phyloP scores from a whole-genome alignment of 2,329 filamentous ascomycete species.

The Colletotrichum australisinense region DNA sequence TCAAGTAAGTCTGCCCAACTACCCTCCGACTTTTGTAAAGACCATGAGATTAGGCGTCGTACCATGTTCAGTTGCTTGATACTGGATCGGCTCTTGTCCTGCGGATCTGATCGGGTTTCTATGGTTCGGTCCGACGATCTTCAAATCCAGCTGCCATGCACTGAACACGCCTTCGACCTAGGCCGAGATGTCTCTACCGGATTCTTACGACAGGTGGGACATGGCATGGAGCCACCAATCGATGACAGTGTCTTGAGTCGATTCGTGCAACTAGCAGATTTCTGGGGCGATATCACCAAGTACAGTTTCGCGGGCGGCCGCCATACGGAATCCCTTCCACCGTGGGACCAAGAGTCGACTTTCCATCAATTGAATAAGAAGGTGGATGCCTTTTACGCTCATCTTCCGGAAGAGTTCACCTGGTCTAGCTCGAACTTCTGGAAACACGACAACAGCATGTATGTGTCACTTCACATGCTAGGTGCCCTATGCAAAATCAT shows the following conservation, averaged over 20 bases:
- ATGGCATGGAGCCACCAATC: slow-evolving; percentile 36
- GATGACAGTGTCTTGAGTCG: slow-evolving; percentile 62
- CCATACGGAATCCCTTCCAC: slow-evolving; percentile 59
- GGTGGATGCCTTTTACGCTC: slow-evolving; percentile 63
- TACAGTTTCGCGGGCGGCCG: slow-evolving; percentile 66
- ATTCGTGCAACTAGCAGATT: slow-evolving; percentile 68
- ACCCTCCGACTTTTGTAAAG: slow-evolving; percentile 42
- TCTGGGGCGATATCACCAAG: slow-evolving; percentile 68
- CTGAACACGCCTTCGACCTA: slow-evolving; percentile 73
- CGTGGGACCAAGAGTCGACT: slow-evolving; percentile 67
- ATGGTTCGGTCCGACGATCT: slow-evolving; percentile 71
- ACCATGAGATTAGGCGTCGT: slow-evolving; percentile 70
- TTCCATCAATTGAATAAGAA: slow-evolving; percentile 65
- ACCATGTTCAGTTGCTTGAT: slow-evolving; percentile 83
- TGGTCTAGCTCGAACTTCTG: slow-evolving; percentile 72
- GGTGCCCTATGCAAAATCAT: slow-evolving; percentile 74
- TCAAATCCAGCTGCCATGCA: slow-evolving; percentile 74
- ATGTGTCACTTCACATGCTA: slow-evolving; percentile 75
- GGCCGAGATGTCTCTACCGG: slow-evolving; percentile 67
- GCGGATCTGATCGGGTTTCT: slow-evolving; percentile 69
- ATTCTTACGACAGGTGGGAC: slow-evolving; percentile 50
- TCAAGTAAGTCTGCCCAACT: slow-evolving; percentile 27
- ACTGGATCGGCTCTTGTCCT: slow-evolving; percentile 76
- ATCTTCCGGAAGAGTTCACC: slow-evolving; percentile 43
- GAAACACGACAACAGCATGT: slow-evolving; percentile 74